Evolutionary conservation across 73 alveolate species (phyloP).

Genomic region (Durusdinium trenchii): DNA sequence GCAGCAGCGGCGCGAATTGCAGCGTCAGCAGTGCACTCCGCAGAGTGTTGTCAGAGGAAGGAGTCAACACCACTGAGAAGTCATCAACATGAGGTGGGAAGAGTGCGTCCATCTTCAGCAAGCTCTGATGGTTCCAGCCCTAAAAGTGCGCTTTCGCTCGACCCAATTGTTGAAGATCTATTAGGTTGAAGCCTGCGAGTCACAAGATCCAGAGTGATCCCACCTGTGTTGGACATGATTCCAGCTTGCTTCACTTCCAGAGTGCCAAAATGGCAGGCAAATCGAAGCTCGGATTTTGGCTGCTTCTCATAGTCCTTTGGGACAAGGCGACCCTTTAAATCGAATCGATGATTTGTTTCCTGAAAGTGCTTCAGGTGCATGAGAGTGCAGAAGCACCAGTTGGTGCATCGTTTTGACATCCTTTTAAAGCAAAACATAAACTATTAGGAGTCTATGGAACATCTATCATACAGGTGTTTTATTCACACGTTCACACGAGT

Average conservation of each 20-base stretch:
- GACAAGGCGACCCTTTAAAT: too few relatives aligned
- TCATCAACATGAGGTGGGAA: constrained; percentile 36
- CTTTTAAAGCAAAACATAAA: too few relatives aligned
- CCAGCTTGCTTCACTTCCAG: not conserved
- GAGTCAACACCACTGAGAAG: not conserved
- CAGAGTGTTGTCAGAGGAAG: not conserved
- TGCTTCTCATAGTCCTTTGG: constrained; percentile 58
- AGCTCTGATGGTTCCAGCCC: constrained; percentile 12
- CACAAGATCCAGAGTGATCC: constrained; percentile 83
- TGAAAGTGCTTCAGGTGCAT: too few relatives aligned
- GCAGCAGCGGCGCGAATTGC: constrained; percentile 65
- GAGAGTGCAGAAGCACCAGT: too few relatives aligned
- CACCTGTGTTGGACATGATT: not conserved
- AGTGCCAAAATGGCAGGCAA: constrained; percentile 6
- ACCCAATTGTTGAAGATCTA: not conserved
- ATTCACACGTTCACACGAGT: too few relatives aligned
- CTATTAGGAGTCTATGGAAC: too few relatives aligned
- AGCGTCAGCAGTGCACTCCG: constrained; percentile 21
- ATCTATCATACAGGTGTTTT: too few relatives aligned
- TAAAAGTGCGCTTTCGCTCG: not conserved
- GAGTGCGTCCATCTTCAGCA: constrained; percentile 64
- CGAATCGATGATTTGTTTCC: too few relatives aligned
- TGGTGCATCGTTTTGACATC: too few relatives aligned
- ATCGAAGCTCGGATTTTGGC: constrained; percentile 82
- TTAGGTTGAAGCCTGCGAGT: constrained; percentile 77